Evolutionary conservation across 257 asterid genomes (phyloP).

Genomic region (Asclepias syriaca): DNA sequence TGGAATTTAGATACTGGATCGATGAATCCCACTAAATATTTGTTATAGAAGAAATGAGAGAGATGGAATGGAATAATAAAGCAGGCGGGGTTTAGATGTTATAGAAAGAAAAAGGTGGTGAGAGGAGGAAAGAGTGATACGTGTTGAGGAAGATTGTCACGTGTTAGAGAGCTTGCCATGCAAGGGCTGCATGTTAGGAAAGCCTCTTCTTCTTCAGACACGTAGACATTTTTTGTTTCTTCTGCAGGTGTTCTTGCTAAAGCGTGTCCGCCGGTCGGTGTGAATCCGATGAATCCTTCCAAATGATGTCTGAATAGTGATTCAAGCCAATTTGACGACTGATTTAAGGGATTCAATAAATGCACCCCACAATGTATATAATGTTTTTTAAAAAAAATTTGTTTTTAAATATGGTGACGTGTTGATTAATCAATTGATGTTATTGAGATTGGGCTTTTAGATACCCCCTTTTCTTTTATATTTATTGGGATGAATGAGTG

Average conservation of each 20-base stretch:
- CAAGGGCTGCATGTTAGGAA: slow-evolving; percentile 44
- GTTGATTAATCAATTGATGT: too few species aligned
- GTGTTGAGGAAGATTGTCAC: slow-evolving; percentile 29
- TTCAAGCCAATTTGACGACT: neutral
- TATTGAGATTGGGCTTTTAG: neutral
- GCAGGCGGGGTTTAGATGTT: neutral
- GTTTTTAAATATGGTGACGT: too few species aligned
- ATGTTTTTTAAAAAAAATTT: too few species aligned
- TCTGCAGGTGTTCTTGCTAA: slow-evolving; percentile 11
- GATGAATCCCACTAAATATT: too few species aligned
- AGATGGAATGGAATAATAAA: neutral
- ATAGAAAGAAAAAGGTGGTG: slow-evolving; percentile 8
- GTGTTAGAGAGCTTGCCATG: slow-evolving; percentile 40
- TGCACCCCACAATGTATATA: too few species aligned
- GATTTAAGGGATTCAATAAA: too few species aligned
- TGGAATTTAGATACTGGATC: neutral
- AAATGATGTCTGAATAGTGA: neutral
- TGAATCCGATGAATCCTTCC: neutral
- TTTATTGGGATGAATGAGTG: too few species aligned
- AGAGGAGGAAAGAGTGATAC: slow-evolving; percentile 7
- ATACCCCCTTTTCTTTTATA: neutral
- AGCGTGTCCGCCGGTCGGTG: neutral
- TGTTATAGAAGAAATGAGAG: neutral
- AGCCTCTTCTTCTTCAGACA: slow-evolving; percentile 32
- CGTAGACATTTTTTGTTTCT: slow-evolving; percentile 24